Evolutionary conservation across 768 basidiomycete species (phyloP).

Genomic region (Pholiota conissans): DNA sequence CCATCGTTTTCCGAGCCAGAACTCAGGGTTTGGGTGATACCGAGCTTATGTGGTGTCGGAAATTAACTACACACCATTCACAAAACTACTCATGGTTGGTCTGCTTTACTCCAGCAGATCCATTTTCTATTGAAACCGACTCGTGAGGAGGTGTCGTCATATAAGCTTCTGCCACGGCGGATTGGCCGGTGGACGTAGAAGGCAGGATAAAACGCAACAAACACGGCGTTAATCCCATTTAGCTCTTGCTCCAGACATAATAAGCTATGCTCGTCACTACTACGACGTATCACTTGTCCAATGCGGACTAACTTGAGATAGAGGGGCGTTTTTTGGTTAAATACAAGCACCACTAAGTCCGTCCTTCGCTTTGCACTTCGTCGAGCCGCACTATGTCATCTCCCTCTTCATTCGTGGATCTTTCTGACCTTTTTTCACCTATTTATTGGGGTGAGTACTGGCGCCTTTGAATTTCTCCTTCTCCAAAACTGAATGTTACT

Average conservation of each 20-base stretch:
- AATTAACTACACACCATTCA: no score
- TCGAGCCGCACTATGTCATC: neutral
- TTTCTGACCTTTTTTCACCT: conserved; percentile 3
- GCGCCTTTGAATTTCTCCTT: neutral
- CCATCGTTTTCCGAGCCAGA: no score
- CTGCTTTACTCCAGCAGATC: no score
- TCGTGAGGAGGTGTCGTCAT: neutral
- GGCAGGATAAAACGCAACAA: neutral
- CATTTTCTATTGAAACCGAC: neutral
- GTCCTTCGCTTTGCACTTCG: neutral
- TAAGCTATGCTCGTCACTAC: neutral
- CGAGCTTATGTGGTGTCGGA: no score
- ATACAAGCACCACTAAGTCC: neutral
- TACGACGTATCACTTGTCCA: neutral
- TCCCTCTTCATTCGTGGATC: neutral
- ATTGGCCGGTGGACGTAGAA: neutral
- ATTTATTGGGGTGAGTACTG: conserved; percentile 3
- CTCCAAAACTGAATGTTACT: neutral
- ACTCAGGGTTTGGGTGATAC: no score
- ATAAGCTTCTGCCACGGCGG: neutral
- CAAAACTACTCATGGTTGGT: no score
- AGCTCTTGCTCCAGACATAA: neutral
- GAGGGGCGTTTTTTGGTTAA: neutral
- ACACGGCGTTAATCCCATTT: neutral
- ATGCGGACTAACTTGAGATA: no score